Base-by-base conservation (phyloP, 495 filamentous ascomycete species). In the Oidiodendron maius region DNA sequence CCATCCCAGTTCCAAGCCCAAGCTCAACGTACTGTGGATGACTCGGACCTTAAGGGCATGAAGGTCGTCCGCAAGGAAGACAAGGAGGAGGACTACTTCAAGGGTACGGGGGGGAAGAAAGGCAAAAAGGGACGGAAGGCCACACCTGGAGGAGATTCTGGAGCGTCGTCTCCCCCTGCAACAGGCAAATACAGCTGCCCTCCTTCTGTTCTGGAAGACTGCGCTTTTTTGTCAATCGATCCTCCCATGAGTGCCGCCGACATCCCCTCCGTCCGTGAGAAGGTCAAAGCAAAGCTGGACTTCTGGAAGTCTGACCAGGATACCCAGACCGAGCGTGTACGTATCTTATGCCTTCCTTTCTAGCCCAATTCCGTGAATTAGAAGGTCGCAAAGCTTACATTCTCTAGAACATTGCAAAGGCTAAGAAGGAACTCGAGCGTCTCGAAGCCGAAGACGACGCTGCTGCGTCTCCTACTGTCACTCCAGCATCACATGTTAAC, bases 301-400 rank as follows among this genome's bases (percentile, higher is more conserved):
- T 77, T 84, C 57, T 99, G 91, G 88, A 95, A 95, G 76, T 74
- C 81, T 34, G 85, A 94, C 67, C 91, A 96, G 71, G 79, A 87
- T 28, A 73, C 77, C 47, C 88, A 96, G 73, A 99, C 93, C n/a
- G 80, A 86, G 52, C 84, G 89, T 77, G 93, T 96, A 67, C 67
- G 79, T 72, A 58, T 35, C 13, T 23, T 37, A 23, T 12, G n/a
- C n/a, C n/a, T n/a, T n/a, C n/a, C n/a, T n/a, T n/a, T n/a, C n/a
- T n/a, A n/a, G n/a, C n/a, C n/a, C n/a, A n/a, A n/a, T n/a, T n/a
- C n/a, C n/a, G n/a, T n/a, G n/a, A n/a, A n/a, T n/a, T n/a, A n/a
- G n/a, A n/a, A n/a, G n/a, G n/a, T n/a, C n/a, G n/a, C n/a, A n/a
- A n/a, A n/a, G n/a, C n/a, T n/a, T n/a, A n/a, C n/a, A n/a, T n/a